Percentiles rank a stretch among this genome's conserved stretches.
Evolutionary conservation across 139 green algal genomes (phyloP).

Genomic region (Trebouxia sp.): DNA sequence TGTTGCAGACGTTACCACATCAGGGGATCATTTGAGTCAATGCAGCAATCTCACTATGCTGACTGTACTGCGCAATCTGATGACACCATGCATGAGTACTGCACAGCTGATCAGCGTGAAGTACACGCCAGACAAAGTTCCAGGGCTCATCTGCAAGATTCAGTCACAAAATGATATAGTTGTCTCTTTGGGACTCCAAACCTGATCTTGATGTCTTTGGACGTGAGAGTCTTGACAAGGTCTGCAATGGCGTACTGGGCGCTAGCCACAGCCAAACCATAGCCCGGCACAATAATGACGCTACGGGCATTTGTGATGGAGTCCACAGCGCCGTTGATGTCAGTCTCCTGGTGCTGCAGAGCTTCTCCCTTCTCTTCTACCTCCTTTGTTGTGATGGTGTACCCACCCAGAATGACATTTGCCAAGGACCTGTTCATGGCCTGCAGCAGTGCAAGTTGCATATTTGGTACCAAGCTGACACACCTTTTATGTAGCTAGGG

Average conservation of each 20-base stretch:
- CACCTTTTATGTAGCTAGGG: neutral
- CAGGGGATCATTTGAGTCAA: too few relatives aligned
- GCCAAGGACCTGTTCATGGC: conserved; percentile 88
- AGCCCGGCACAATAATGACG: conserved; percentile 84
- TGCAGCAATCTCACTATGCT: too few relatives aligned
- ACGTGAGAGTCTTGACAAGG: conserved; percentile 60
- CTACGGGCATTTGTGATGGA: conserved; percentile 51
- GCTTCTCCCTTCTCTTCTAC: conserved; percentile 34
- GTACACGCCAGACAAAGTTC: too few relatives aligned
- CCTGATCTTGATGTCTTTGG: conserved; percentile 59
- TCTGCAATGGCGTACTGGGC: conserved; percentile 81
- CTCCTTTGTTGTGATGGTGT: conserved; percentile 46
- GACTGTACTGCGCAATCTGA: too few relatives aligned
- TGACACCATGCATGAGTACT: too few relatives aligned
- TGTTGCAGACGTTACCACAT: too few relatives aligned
- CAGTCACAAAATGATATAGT: neutral
- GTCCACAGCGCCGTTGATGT: conserved; percentile 40
- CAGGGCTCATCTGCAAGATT: too few relatives aligned
- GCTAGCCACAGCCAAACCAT: conserved; percentile 85
- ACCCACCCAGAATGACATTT: conserved; percentile 89
- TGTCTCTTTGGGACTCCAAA: neutral
- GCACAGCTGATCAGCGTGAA: too few relatives aligned
- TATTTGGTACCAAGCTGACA: neutral
- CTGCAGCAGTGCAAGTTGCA: neutral
- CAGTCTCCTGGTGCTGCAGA: conserved; percentile 57